Percentiles rank a stretch among this genome's conserved stretches.
phyloP scores from a whole-genome alignment of 163 green algal species.

The Botryococcus braunii region DNA sequence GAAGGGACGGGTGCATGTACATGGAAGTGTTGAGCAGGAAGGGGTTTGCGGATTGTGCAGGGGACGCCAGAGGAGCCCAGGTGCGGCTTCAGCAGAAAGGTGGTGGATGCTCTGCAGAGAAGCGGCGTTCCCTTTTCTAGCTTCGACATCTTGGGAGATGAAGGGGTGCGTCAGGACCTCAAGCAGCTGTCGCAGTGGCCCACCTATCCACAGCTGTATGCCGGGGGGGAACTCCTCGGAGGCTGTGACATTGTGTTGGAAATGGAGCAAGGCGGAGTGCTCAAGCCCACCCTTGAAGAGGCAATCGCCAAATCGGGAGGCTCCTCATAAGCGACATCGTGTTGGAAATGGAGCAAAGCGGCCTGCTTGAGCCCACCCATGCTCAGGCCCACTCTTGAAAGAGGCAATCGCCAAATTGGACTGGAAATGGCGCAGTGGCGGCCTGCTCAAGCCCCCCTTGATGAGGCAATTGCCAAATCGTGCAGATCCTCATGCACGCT shows the following conservation, averaged over 20 bases:
- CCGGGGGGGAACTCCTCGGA: slow-evolving; percentile 70
- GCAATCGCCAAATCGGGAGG: slow-evolving; percentile 2
- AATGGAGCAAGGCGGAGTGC: slow-evolving; percentile 56
- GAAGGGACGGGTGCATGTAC: too few relatives aligned
- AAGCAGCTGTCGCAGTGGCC: slow-evolving; percentile 22
- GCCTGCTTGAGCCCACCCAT: slow-evolving; percentile 43
- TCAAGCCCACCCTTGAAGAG: slow-evolving; percentile 31
- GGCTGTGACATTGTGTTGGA: slow-evolving; percentile 91
- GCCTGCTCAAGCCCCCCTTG: too few relatives aligned
- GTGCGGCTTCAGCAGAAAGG: slow-evolving; percentile 69
- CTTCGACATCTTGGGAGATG: slow-evolving; percentile 65
- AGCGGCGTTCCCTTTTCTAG: slow-evolving; percentile 32
- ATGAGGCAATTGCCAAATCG: too few relatives aligned
- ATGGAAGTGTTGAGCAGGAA: too few relatives aligned
- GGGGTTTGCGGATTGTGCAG: neutral
- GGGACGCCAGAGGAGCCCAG: slow-evolving; percentile 34
- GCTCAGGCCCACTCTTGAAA: slow-evolving; percentile 3
- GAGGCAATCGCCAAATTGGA: slow-evolving; percentile 92
- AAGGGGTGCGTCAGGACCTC: slow-evolving; percentile 20
- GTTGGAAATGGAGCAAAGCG: slow-evolving; percentile 62
- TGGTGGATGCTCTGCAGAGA: slow-evolving; percentile 51
- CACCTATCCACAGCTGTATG: slow-evolving; percentile 76
- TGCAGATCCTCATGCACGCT: too few relatives aligned
- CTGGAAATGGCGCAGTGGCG: slow-evolving; percentile 73
- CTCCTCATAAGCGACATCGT: slow-evolving; percentile 96